Percentiles rank a stretch among this genome's conserved stretches.
These are phyloP conservation scores for Pseudoperonospora humuli DNA, from an alignment of 352 stramenopile species.

Conservation along the genomic window DNA sequence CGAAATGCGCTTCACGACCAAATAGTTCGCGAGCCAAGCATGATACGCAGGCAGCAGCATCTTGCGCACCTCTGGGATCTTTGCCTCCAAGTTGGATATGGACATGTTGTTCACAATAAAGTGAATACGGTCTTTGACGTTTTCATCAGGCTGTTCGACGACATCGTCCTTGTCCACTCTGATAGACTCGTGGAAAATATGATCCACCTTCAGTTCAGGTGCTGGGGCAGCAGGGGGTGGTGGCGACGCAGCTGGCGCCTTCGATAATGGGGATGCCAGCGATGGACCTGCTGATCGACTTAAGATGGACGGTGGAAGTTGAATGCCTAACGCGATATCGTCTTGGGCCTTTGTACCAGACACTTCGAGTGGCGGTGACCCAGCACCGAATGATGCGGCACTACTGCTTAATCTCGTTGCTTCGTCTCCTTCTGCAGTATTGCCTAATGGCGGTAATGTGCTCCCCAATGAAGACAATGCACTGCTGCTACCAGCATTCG, in stretches of 20 bases:
- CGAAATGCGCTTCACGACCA: slow-evolving; percentile 98
- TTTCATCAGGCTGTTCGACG: slow-evolving; percentile 68
- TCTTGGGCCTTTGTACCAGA: slow-evolving; percentile 20
- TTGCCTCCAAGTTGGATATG: slow-evolving; percentile 94
- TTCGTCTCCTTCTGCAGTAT: slow-evolving; percentile 16
- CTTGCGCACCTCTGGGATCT: slow-evolving; percentile 94
- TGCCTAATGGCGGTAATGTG: slow-evolving; percentile 13
- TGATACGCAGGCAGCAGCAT: slow-evolving; percentile 92
- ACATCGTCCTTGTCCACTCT: slow-evolving; percentile 51
- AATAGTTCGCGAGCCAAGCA: slow-evolving; percentile 97
- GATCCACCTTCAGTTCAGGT: slow-evolving; percentile 59
- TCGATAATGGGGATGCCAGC: slow-evolving; percentile 31
- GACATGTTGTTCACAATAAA: slow-evolving; percentile 99
- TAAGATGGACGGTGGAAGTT: slow-evolving; percentile 37
- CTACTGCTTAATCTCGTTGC: slow-evolving; percentile 15
- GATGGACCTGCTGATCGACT: slow-evolving; percentile 42
- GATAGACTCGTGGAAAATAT: slow-evolving; percentile 78
- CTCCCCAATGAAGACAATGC: slow-evolving; percentile 16
- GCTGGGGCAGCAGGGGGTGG: slow-evolving; percentile 37
- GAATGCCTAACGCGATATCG: slow-evolving; percentile 25
- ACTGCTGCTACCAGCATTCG: slow-evolving; percentile 12
- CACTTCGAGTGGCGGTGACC: slow-evolving; percentile 6
- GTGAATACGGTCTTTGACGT: slow-evolving; percentile 94
- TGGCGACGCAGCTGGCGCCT: slow-evolving; percentile 33
- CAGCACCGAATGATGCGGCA: slow-evolving; percentile 16